Conservation (phyloP, 306 rosid species). For the cucumber (Cucumis sativus) region Cucumber_9930_V3 NC_026655.2:511501-512000, state of each 20-base stretch:
- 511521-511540: constrained; percentile 72
- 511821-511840: constrained; percentile 94
- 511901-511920: constrained; percentile 22
- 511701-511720: constrained; percentile 74
- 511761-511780: constrained; percentile 46
- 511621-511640: constrained; percentile 68
- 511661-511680: constrained; percentile 59
- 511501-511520: constrained; percentile 34
- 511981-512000: constrained; percentile 37
- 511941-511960: not conserved
- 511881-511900: constrained; percentile 62
- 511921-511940: not conserved
- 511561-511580: constrained; percentile 42
- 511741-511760: constrained; percentile 59
- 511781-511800: constrained; percentile 85
- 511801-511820: constrained; percentile 91
- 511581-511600: constrained; percentile 43
- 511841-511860: constrained; percentile 61
- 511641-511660: constrained; percentile 93
- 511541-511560: constrained; percentile 95
- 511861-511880: not conserved
- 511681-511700: constrained; percentile 9
- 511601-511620: constrained; percentile 48
- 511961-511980: constrained; percentile 25
- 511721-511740: constrained; percentile 45